Percentiles rank a stretch among this genome's conserved stretches.
Evolutionary conservation across 2,329 filamentous ascomycete genomes (phyloP).

Genomic region (Coniochaeta sp.): DNA sequence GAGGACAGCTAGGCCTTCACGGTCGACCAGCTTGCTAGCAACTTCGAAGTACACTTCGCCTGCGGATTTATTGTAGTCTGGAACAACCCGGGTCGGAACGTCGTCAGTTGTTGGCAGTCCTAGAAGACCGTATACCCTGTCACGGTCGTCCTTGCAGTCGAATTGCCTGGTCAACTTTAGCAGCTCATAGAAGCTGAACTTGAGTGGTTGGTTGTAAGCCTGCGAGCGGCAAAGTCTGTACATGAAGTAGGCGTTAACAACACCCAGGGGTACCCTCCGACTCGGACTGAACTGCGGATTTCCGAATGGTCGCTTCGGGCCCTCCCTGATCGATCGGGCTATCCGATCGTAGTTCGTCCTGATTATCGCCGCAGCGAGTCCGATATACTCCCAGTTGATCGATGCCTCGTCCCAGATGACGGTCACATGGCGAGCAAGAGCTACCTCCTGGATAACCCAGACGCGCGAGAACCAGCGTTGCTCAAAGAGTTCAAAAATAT

Average conservation of each 20-base stretch:
- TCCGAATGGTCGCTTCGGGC: no score
- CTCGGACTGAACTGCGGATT: neutral
- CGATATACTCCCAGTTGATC: conserved; percentile 3
- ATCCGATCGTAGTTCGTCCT: conserved; percentile 3
- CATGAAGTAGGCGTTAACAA: conserved; percentile 6
- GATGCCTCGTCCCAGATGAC: conserved; percentile 2
- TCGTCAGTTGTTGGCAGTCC: conserved; percentile 4
- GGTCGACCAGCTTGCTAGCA: no score
- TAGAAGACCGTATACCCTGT: conserved; percentile 4
- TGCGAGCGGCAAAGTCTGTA: conserved; percentile 1
- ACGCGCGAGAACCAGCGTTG: conserved; percentile 4
- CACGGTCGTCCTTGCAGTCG: conserved; percentile 1
- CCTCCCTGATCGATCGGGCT: no score
- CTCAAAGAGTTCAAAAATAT: neutral
- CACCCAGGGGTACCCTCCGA: neutral
- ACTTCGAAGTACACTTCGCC: no score
- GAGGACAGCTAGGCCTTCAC: neutral
- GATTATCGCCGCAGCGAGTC: conserved; percentile 4
- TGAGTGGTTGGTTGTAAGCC: neutral
- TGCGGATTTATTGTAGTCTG: no score
- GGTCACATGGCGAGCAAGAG: neutral
- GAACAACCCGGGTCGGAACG: neutral
- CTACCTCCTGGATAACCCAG: conserved; percentile 5
- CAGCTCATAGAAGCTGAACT: conserved; percentile 4
- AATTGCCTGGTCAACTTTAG: conserved; percentile 3